These are phyloP conservation scores for Tolypocladium ovalisporum DNA, from an alignment of 2,329 filamentous ascomycete species.

Conservation along the genomic window DNA sequence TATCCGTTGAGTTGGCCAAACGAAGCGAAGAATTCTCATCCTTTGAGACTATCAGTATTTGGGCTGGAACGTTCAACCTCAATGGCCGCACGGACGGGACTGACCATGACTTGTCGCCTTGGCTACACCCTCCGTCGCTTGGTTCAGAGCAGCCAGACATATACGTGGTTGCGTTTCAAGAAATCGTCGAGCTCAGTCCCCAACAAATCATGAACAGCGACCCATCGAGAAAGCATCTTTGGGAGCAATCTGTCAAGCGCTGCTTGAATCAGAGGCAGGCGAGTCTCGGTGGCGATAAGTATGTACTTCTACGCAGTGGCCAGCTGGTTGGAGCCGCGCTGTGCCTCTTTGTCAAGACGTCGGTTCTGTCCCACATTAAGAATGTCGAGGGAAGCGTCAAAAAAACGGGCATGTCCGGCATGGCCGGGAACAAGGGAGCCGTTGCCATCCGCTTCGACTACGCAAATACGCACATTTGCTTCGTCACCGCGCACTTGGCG, in stretches of 20 bases:
- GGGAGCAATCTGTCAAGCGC: slow-evolving; percentile 72
- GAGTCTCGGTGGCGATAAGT: slow-evolving; percentile 57
- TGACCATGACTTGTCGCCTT: slow-evolving; percentile 68
- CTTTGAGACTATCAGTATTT: slow-evolving; percentile 64
- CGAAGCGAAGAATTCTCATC: slow-evolving; percentile 64
- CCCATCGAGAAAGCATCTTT: slow-evolving; percentile 69
- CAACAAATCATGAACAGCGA: slow-evolving; percentile 99
- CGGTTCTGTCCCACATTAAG: slow-evolving; percentile 71
- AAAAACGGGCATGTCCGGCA: slow-evolving; percentile 88
- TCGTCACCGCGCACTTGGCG: slow-evolving; percentile 92
- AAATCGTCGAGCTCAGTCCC: slow-evolving; percentile 95
- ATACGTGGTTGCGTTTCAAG: slow-evolving; percentile 86
- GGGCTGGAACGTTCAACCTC: slow-evolving; percentile 85
- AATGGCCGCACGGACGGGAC: slow-evolving; percentile 78
- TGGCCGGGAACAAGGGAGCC: slow-evolving; percentile 96
- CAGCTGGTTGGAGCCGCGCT: slow-evolving; percentile 91
- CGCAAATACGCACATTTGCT: slow-evolving; percentile 83
- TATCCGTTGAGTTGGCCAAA: slow-evolving; percentile 63
- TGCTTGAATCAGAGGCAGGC: slow-evolving; percentile 66
- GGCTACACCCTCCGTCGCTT: slow-evolving; percentile 60
- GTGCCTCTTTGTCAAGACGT: slow-evolving; percentile 79
- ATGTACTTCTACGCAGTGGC: slow-evolving; percentile 81
- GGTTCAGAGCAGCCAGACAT: slow-evolving; percentile 66
- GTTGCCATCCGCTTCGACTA: slow-evolving; percentile 95
- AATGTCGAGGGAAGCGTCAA: slow-evolving; percentile 95